Base-by-base conservation (phyloP, 192 early-diverging fungal species). In the Dissophora ornata region DNA sequence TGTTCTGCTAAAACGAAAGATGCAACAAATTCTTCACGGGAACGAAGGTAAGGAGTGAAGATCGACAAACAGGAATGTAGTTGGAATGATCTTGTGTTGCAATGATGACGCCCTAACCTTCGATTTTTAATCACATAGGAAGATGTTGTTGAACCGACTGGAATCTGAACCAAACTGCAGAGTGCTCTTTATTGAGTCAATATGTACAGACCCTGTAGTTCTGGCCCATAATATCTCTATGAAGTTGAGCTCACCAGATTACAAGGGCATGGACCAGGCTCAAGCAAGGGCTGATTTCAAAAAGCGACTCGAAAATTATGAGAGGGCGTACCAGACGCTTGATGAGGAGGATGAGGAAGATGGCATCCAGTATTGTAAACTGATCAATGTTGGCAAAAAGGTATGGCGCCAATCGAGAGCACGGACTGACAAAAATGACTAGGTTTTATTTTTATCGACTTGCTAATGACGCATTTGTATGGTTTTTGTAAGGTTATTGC, bases 351-450 rank as follows among this genome's bases (percentile, higher is more conserved):
- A 97, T 69, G 97, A 99, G 60, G 79, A 89, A 30, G 69, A 82
- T 32, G 91, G 91, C 50, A 88, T 89, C 10, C 91, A 92, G 54
- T 99, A 94, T 80, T 96, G 97, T 85, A 98, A 99, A 77, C 84
- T 98, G 47, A 92, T 96, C 60, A 94, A 99, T 81, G 96, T 98
- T 8, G 97, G 97, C 56, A 94, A 95, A 60, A 99, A 97, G 80
- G 80, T 81, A 77, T 47, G 9, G 2, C 5, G 3, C 1, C 36
- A 15, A 10, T 69, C 18, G 6, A 40, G 18, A 22, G 4, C 4
- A n/a, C n/a, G n/a, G n/a, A n/a, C n/a, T n/a, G n/a, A n/a, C n/a
- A n/a, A n/a, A n/a, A n/a, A n/a, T n/a, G n/a, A n/a, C n/a, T n/a
- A n/a, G n/a, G n/a, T 15, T 19, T 4, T 40, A 2, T 28, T 33